Evolutionary conservation across 2,329 filamentous ascomycete species (phyloP).

Genomic region (Huntiella abstrusa): DNA sequence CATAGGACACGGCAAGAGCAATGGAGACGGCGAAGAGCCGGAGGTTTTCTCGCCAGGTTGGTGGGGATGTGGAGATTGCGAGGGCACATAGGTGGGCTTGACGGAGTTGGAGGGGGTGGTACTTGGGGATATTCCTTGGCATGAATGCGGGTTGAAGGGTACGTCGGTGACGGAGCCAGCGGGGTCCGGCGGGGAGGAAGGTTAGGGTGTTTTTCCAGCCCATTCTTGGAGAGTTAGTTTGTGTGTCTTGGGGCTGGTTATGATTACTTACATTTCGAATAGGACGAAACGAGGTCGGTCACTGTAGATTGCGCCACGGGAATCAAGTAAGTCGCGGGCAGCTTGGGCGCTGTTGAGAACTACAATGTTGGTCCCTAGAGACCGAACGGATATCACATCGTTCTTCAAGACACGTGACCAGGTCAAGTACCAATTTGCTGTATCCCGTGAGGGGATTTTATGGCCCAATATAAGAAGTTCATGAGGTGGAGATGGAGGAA

Average conservation of each 20-base stretch:
- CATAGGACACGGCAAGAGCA: background rate
- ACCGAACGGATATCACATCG: background rate
- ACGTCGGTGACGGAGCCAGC: conserved; percentile 25
- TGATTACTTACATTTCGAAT: conserved; percentile 17
- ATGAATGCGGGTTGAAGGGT: conserved; percentile 25
- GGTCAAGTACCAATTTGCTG: background rate
- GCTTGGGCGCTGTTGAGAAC: conserved; percentile 7
- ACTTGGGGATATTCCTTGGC: conserved; percentile 18
- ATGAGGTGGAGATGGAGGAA: background rate
- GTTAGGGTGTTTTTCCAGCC: conserved; percentile 29
- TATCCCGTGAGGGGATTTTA: background rate
- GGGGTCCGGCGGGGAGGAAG: conserved; percentile 24
- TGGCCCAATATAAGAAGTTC: background rate
- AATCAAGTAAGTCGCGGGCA: conserved; percentile 25
- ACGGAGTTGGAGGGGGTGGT: conserved; percentile 15
- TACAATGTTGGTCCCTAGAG: background rate
- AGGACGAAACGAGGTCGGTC: conserved; percentile 26
- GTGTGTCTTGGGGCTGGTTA: too few relatives aligned
- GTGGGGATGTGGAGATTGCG: background rate
- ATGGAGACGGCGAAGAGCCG: background rate
- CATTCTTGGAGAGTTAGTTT: conserved; percentile 16
- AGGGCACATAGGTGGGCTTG: conserved; percentile 9
- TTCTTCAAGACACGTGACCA: background rate
- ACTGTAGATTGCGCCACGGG: conserved; percentile 24
- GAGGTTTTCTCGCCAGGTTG: background rate